These are phyloP conservation scores for Candida smagusa DNA, from an alignment of 1,139 yeast genomes.

Conservation along the genomic window DNA sequence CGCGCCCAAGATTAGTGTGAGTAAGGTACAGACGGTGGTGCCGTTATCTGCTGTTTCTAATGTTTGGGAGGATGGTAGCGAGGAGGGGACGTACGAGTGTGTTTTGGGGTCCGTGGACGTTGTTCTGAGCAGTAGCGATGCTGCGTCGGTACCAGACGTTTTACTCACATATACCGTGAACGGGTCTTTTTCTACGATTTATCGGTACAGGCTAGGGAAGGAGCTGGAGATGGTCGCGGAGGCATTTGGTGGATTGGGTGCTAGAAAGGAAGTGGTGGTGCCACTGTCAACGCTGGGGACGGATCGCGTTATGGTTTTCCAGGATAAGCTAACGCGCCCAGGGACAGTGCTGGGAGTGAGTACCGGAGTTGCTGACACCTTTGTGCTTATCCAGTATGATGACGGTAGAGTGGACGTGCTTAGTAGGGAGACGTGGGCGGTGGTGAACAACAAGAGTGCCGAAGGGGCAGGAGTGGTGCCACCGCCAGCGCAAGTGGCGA, in stretches of 20 bases:
- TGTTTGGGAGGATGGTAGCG: slow-evolving; percentile 5
- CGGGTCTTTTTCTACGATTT: slow-evolving; percentile 25
- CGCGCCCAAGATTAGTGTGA: slow-evolving; percentile 23
- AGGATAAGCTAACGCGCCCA: slow-evolving; percentile 21
- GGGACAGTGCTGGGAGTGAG: slow-evolving; percentile 21
- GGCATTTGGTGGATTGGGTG: slow-evolving; percentile 33
- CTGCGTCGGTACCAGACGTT: slow-evolving; percentile 35
- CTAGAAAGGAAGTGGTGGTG: slow-evolving; percentile 19
- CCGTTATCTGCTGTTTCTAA: slow-evolving; percentile 19
- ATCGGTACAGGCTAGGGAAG: slow-evolving; percentile 35
- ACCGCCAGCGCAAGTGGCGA: slow-evolving; percentile 34
- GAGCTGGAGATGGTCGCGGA: slow-evolving; percentile 24
- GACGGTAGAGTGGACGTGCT: slow-evolving; percentile 45
- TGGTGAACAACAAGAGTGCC: slow-evolving; percentile 12
- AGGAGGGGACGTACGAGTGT: not conserved
- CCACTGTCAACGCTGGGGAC: slow-evolving; percentile 5
- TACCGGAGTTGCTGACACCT: slow-evolving; percentile 22
- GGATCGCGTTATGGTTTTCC: slow-evolving; percentile 16
- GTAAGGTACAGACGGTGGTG: slow-evolving; percentile 27
- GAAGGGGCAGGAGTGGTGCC: not conserved
- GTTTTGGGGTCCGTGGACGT: slow-evolving; percentile 32
- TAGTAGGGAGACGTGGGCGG: slow-evolving; percentile 31
- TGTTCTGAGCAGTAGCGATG: slow-evolving; percentile 39
- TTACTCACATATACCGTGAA: slow-evolving; percentile 29
- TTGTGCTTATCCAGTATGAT: slow-evolving; percentile 27